Conservation (phyloP, 495 filamentous ascomycete genomes). For the Xeromyces bisporus region DNA sequence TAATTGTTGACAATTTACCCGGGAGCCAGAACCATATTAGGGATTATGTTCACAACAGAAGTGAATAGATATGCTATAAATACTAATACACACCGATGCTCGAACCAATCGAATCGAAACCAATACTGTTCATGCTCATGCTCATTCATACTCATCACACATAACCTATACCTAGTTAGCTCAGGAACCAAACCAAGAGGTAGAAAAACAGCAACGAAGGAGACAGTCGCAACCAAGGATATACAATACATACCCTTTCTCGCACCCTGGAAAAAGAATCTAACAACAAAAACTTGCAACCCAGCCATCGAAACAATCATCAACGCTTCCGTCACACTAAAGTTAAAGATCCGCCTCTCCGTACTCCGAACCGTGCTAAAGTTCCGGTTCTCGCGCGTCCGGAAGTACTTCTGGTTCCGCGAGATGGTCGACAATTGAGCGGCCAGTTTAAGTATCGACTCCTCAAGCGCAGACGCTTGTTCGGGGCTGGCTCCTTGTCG, state of each 20-base stretch:
- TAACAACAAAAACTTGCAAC: constrained; percentile 91
- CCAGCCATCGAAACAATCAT: constrained; percentile 95
- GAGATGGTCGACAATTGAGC: constrained; percentile 90
- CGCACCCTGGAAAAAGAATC: constrained; percentile 96
- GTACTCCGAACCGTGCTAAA: constrained; percentile 96
- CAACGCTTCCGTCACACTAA: constrained; percentile 78
- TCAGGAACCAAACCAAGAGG: neutral
- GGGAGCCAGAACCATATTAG: too few relatives aligned
- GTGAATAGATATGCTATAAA: neutral
- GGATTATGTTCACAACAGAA: neutral
- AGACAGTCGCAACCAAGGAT: too few relatives aligned
- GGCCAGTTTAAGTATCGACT: constrained; percentile 91
- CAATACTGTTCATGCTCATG: constrained; percentile 1
- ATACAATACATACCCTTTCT: constrained; percentile 54
- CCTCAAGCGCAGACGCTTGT: constrained; percentile 79
- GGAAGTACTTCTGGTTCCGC: constrained; percentile 98
- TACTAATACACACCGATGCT: constrained; percentile 1
- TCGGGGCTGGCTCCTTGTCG: constrained; percentile 85
- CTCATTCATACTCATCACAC: constrained; percentile 1
- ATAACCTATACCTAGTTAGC: neutral
- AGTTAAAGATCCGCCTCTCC: constrained; percentile 89
- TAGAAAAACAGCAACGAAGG: too few relatives aligned
- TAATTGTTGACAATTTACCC: too few relatives aligned
- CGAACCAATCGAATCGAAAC: neutral
- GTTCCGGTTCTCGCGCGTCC: constrained; percentile 95